Evolutionary conservation across 805 yeast genomes (phyloP), one percentile per base, ranked within the genome.

Genomic region (Wickerhamiella australiensis): DNA sequence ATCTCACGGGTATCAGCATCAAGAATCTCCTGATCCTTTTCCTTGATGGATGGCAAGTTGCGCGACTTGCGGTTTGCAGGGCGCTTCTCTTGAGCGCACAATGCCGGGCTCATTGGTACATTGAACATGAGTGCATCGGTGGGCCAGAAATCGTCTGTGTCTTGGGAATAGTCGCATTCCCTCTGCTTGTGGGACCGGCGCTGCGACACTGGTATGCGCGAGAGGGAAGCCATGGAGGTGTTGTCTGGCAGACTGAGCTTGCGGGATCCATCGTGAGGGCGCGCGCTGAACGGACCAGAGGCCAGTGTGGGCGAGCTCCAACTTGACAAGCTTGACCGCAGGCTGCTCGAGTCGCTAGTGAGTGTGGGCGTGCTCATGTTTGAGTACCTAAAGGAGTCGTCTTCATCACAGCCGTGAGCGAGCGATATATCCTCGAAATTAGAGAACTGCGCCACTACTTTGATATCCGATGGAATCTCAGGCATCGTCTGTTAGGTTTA

Each of bases 91-190:
- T 65, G 61, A 15, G 66, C 62, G 41, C 61, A 67, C 17, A 79
- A 62, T 0, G 82, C 73, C 44, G 77, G 79, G 0, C 82, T 71
- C 47, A 77, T 63, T 2, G 87, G 87, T 17, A 81, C 82, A 56
- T 81, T 80, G 63, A 68, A 80, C 52, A 80, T 74, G 20, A 73
- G 68, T 20, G 72, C 63, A 49, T 73, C 73, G 40, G 71, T 76
- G 1, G 78, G 78, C 38, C 77, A 63, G 51, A 76, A 74, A 52
- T 75, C 77, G 54, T 77, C 81, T 15, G 75, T 77, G 42, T 68
- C 72, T 15, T 65, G 62, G 36, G 64, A 70, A 49, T 54, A 61
- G 12, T 61, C 63, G 36, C 47, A 33, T 51, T 65, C 68, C 22
- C 67, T 59, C 53, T 65, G 66, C 41, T 57, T 58, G 15, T 59